These are phyloP conservation scores for Boletus reticuloceps DNA, from an alignment of 768 basidiomycete genomes.

Conservation along the genomic window DNA sequence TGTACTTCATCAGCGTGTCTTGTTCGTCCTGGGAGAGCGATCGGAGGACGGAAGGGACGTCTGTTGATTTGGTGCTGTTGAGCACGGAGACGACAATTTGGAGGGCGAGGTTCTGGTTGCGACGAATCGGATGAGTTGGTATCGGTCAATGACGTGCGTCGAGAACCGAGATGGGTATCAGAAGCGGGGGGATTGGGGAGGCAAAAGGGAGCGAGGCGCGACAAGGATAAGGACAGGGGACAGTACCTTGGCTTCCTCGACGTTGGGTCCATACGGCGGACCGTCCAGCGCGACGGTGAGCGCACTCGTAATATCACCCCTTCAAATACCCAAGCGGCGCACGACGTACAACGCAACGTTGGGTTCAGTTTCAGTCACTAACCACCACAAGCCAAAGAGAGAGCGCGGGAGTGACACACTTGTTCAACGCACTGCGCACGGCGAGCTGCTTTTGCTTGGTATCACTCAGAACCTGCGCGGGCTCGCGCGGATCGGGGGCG, in stretches of 20 bases:
- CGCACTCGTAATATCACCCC: constrained; percentile 76
- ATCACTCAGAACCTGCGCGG: constrained; percentile 69
- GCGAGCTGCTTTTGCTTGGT: constrained; percentile 70
- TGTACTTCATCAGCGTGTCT: constrained; percentile 95
- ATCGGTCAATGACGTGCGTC: not conserved
- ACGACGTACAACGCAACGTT: no score
- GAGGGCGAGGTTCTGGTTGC: constrained; percentile 66
- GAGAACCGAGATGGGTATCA: no score
- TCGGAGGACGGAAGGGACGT: constrained; percentile 76
- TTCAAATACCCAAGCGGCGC: constrained; percentile 27
- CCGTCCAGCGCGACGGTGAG: constrained; percentile 68
- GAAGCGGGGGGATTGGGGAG: constrained; percentile 10
- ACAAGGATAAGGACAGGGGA: not conserved
- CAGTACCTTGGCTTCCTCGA: constrained; percentile 86
- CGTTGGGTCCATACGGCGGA: constrained; percentile 84
- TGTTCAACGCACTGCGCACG: constrained; percentile 72
- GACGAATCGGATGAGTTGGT: no score
- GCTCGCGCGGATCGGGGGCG: constrained; percentile 79
- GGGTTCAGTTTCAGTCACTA: not conserved
- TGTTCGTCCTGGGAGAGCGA: constrained; percentile 69
- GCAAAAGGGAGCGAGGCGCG: no score
- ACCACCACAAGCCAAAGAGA: no score
- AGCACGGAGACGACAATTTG: constrained; percentile 83
- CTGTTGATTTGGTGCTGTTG: constrained; percentile 90
- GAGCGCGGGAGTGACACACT: constrained; percentile 59